These are phyloP conservation scores for Evernia prunastri DNA, from an alignment of 495 filamentous ascomycete genomes.

Conservation along the genomic window DNA sequence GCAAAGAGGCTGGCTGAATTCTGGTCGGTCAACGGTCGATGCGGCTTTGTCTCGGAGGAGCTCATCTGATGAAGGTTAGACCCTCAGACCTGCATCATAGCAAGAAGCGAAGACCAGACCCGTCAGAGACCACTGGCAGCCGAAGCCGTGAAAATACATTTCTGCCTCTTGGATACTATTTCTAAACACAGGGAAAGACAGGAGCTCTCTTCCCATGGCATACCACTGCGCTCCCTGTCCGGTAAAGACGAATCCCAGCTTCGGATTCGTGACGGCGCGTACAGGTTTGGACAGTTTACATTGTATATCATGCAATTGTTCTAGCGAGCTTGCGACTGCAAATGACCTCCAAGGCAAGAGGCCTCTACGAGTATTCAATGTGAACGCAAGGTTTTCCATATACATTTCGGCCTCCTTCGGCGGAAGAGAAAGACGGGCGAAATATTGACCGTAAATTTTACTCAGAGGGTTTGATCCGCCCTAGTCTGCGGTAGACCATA, in stretches of 20 bases:
- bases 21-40: slow-evolving; percentile 24
- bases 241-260: slow-evolving; percentile 32
- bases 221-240: slow-evolving; percentile 48
- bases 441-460: too few relatives aligned
- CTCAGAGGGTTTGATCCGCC: too few relatives aligned
- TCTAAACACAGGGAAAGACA: slow-evolving; percentile 20
- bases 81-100: not conserved
- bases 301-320: not conserved
- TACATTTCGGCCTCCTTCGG: too few relatives aligned
- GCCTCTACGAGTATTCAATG: slow-evolving; percentile 31
- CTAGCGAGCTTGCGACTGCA: not conserved
- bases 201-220: slow-evolving; percentile 27
- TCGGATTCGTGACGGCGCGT: not conserved
- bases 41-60: not conserved
- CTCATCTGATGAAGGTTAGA: slow-evolving; percentile 9
- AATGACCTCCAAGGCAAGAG: slow-evolving; percentile 31
- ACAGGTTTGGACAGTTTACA: not conserved
- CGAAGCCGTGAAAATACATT: slow-evolving; percentile 18
- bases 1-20: slow-evolving; percentile 30
- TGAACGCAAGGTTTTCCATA: too few relatives aligned
- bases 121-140: slow-evolving; percentile 13
- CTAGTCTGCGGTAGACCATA: too few relatives aligned
- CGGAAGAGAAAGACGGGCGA: too few relatives aligned
- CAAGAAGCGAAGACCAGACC: not conserved
- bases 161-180: slow-evolving; percentile 22